phyloP scores from a whole-genome alignment of 352 stramenopile genomes.

The Aphanomyces cochlioides region DNA sequence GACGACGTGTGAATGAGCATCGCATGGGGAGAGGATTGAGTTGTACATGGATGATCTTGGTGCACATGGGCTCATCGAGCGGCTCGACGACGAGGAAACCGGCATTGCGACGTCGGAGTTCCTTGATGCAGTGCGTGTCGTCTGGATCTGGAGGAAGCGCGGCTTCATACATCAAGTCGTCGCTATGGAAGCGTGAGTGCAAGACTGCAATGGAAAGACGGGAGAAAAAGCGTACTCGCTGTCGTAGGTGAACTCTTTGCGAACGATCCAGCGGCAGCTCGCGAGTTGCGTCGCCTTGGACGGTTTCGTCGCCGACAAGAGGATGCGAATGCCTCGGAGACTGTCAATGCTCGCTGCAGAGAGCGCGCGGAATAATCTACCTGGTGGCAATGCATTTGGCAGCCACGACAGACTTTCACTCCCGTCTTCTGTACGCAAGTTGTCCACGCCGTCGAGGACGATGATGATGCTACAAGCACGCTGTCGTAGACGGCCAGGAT shows the following conservation, averaged over 20 bases:
- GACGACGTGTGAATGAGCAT: background rate
- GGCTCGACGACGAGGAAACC: constrained; percentile 66
- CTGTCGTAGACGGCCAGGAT: background rate
- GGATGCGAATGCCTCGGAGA: constrained; percentile 51
- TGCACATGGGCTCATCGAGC: constrained; percentile 61
- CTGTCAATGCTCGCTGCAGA: constrained; percentile 1
- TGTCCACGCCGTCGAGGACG: constrained; percentile 77
- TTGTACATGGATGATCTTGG: constrained; percentile 49
- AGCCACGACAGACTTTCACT: constrained; percentile 82
- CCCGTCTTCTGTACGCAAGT: constrained; percentile 73
- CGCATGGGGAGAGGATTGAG: background rate
- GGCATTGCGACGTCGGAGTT: constrained; percentile 58
- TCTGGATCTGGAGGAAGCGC: constrained; percentile 39
- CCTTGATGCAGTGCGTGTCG: constrained; percentile 68
- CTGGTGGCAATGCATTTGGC: constrained; percentile 58
- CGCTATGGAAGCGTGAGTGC: constrained; percentile 32
- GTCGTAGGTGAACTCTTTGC: constrained; percentile 59
- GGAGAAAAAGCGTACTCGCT: constrained; percentile 43
- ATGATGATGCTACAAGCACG: constrained; percentile 56
- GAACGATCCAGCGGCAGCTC: constrained; percentile 42
- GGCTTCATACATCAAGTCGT: constrained; percentile 65
- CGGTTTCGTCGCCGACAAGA: constrained; percentile 60
- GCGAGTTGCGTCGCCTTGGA: constrained; percentile 37
- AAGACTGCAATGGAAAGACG: background rate
- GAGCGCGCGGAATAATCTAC: background rate